These are phyloP conservation scores for Debaryomycetaceae sp. DNA, from an alignment of 1,139 yeast genomes.

Conservation along the genomic window DNA sequence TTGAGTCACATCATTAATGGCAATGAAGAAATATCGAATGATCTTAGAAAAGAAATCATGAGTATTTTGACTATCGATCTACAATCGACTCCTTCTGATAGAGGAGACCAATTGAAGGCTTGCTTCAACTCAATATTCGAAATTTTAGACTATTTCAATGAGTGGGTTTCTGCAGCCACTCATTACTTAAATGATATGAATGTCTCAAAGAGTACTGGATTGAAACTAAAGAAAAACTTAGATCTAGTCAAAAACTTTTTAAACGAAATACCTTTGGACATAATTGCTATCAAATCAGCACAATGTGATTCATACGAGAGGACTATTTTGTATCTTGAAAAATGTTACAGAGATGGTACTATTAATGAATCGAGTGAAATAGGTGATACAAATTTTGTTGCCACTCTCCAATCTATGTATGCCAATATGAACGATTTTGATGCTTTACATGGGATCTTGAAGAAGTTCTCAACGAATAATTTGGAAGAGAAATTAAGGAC, in stretches of 20 bases:
- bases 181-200: conserved; percentile 24
- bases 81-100: conserved; percentile 38
- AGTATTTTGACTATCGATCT: conserved; percentile 50
- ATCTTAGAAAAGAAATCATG: conserved; percentile 55
- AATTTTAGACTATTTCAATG: conserved; percentile 78
- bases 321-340: conserved; percentile 84
- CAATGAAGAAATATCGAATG: conserved; percentile 38
- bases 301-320: conserved; percentile 86
- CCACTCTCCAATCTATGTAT: conserved; percentile 71
- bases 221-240: conserved; percentile 26
- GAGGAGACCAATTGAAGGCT: conserved; percentile 53
- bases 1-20: conserved; percentile 62
- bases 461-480: conserved; percentile 66
- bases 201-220: conserved; percentile 15
- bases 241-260: conserved; percentile 45
- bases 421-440: conserved; percentile 87
- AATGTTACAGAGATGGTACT: conserved; percentile 51
- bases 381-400: conserved; percentile 38
- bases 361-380: conserved; percentile 27
- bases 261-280: conserved; percentile 55
- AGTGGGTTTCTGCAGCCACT: conserved; percentile 56
- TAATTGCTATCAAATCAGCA: conserved; percentile 74
- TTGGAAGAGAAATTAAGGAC: conserved; percentile 71
- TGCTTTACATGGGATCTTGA: conserved; percentile 81
- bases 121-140: conserved; percentile 74